Evolutionary conservation across 768 basidiomycete genomes (phyloP), one percentile per base, ranked within the genome.

Genomic region (Pulveroboletus sp.): DNA sequence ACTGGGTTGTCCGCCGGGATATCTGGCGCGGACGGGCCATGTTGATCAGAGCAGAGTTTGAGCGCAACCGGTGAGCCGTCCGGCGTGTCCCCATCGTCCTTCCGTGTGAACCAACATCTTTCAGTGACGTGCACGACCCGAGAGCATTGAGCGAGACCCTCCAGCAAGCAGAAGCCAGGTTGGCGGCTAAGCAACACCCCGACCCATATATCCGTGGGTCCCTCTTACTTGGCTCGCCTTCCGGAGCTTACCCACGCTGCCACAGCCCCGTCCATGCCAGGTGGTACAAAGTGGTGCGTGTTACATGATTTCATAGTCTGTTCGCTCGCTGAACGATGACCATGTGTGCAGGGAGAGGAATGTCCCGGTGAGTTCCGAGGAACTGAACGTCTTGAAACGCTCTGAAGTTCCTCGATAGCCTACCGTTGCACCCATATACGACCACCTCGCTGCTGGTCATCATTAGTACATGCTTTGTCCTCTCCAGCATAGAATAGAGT

Each of bases 261-360:
- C 56, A 36, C 54, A 97, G 94, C 86, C 51, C 79, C 93, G 41
- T 62, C 78, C 36, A 87, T 83, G 67, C 91, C 92, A 41, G 92
- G 88, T 50, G 94, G 94, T 51, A 93, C 92, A n/a, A 96, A 95
- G 72, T 97, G 93, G 93, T 94, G 62, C 59, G 85, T 79, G 14
- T 47, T 28, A 37, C 17, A 18, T 51, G 7, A 8, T 18, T 40
- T 43, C 27, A 14, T 0, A 5, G n/a, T 17, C 9, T 17, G 26
- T 28, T 43, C 14, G 15, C 28, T 45, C 51, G 28, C 37, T 56
- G 15, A 57, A 14, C 17, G 8, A 18, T 8, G 2, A 6, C 18
- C 39, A 15, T 5, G 39, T 10, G 45, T 45, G 48, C 77, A 79
- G 89, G 89, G 89, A 92, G 70, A 84, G 89, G 52, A 90, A 91